Evolutionary conservation across 2,329 filamentous ascomycete species (phyloP), one percentile per base, ranked within the genome.

Genomic region (Thelonectria blattea): DNA sequence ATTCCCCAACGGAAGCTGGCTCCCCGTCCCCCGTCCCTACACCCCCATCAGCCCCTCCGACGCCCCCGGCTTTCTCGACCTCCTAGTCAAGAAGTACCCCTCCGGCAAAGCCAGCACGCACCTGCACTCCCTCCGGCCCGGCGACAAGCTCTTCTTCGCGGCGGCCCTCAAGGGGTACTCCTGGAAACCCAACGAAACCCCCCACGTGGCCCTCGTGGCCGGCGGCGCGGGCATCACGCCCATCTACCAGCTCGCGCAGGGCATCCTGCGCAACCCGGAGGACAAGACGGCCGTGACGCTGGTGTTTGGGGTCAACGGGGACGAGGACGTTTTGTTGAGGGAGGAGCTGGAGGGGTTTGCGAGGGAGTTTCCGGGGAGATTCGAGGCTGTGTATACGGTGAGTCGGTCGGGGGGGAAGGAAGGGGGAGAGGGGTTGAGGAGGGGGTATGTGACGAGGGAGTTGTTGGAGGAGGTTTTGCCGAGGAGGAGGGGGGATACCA

Each of bases 151-250:
- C 12, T 81, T 81, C 43, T 86, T 91, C 66, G 79, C 83, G 6
- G 78, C 80, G 0, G 78, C 83, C 4, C 74, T 91, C 4, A 79
- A 79, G 17, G 83, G 81, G 24, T 83, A 84, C 71, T 68, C 74
- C 34, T 90, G 85, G 83, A 81, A 77, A 20, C 76, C 83, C 27
- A 83, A 81, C 63, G 75, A 76, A 71, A 79, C 74, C 68, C 70
- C 69, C 3, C 80, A 84, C 62, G 74, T 92, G n/a, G 83, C 85
- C 3, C 79, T 91, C 41, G 83, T 92, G 45, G 89, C 89, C 0
- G 89, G 90, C 46, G 89, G 90, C 12, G 88, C 88, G 0, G 90
- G 90, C 17, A 90, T 92, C 64, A 91, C 89, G 0, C 89, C 90
- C 0, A 82, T 89, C 65, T 91, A 85, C 71, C 87, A 90, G 71